Base-by-base conservation (phyloP, 306 rosid genomes). In the Prunus armeniaca region DNA sequence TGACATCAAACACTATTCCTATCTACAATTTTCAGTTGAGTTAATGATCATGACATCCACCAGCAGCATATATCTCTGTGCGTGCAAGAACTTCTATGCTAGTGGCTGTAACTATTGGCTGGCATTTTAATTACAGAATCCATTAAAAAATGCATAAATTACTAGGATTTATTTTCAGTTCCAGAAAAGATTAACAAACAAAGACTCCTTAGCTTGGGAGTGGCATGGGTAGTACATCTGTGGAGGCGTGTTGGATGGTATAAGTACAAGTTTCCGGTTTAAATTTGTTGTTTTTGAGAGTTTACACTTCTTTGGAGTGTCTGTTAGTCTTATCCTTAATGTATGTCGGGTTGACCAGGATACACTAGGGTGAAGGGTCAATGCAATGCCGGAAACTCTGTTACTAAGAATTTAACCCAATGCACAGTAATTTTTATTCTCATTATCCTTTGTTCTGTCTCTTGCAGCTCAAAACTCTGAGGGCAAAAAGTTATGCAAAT, bases 401-500 rank as follows among this genome's bases (percentile, higher is more conserved):
- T 60, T 4, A 60, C 65, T 24, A 25, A 60, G 65, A 25, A 0
- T 69, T 27, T 17, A 60, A 60, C 65, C 34, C 43, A 69, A 30
- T 19, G 25, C 22, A 25, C 58, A 25, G 30, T 15, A 69, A 13
- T 15, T 49, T 68, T 24, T 49, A 9, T 56, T 15, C 51, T 63
- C 15, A 25, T 57, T 47, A 27, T 77, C 50, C 69, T 67, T 46
- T 57, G 20, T 67, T 51, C 24, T 13, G 4, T 79, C 45, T 60
- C 41, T 49, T 75, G 72, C 73, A 83, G 83, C 55, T 71, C 38
- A 71, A 67, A 69, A 79, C 61, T 20, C 57, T n/a, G 78, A 79
- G 67, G 86, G 86, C 62, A 83, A 83, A 47, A 79, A 43, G 49
- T 60, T 76, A 20, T 83, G 83, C 83, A 83, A 83, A 76, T 58